Conservation (phyloP, 441 rosid genomes). For the Adansonia gregorii region DNA sequence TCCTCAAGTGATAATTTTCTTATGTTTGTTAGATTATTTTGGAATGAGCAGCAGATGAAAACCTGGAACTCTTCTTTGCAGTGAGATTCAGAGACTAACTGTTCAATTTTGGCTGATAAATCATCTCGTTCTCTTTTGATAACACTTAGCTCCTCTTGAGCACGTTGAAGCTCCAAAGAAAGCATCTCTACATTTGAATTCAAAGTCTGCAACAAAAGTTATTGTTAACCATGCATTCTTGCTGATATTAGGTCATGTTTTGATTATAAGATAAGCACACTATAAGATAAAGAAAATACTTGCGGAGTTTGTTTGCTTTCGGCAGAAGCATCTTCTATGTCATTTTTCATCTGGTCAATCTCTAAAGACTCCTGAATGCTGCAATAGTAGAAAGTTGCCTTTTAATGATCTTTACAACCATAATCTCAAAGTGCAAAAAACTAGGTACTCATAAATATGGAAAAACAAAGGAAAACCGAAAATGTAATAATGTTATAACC, state of each 20-base stretch:
- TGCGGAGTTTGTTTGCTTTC: constrained; percentile 46
- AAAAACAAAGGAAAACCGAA: not conserved
- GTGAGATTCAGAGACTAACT: constrained; percentile 32
- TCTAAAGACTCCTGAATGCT: constrained; percentile 59
- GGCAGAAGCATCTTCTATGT: constrained; percentile 42
- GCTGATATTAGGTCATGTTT: not conserved
- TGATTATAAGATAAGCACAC: constrained; percentile 21
- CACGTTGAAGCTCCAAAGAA: constrained; percentile 43
- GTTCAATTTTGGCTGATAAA: constrained; percentile 39
- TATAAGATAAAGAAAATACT: constrained; percentile 43
- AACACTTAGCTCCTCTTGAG: constrained; percentile 43
- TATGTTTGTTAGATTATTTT: not conserved
- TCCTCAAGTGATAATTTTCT: not conserved
- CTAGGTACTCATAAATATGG: not conserved
- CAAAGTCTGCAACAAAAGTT: constrained; percentile 37
- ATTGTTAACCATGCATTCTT: constrained; percentile 14
- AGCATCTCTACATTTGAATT: constrained; percentile 45
- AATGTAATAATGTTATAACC: not conserved
- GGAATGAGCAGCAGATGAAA: constrained; percentile 18
- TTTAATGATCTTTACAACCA: not conserved
- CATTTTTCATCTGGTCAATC: constrained; percentile 57
- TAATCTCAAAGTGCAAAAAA: not conserved
- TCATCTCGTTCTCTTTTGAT: constrained; percentile 53
- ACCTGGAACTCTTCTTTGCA: constrained; percentile 47
- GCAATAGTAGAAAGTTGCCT: constrained; percentile 26